Conservation (phyloP, 495 filamentous ascomycete species). For the Thozetella sp. region DNA sequence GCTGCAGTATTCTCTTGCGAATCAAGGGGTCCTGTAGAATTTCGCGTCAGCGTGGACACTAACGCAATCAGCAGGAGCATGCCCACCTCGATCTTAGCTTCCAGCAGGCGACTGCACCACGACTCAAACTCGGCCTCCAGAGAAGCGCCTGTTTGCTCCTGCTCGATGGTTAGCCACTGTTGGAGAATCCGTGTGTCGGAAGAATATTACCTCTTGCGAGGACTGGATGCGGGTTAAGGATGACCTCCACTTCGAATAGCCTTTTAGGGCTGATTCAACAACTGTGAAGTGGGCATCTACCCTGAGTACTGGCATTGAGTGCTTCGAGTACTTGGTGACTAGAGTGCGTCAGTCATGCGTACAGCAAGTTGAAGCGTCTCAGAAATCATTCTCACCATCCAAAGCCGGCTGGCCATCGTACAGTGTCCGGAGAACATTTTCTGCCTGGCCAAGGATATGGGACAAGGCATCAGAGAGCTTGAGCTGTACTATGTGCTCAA, state of each 20-base stretch:
- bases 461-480: conserved; percentile 82
- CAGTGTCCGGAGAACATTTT: conserved; percentile 70
- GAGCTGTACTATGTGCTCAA: conserved; percentile 80
- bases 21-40: conserved; percentile 75
- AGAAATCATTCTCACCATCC: conserved; percentile 50
- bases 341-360: conserved; percentile 26
- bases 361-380: background rate
- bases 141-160: conserved; percentile 61
- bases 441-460: conserved; percentile 79
- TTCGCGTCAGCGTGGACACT: background rate
- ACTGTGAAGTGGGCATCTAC: conserved; percentile 90
- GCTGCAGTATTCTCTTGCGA: conserved; percentile 78
- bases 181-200: background rate
- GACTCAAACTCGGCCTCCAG: conserved; percentile 72
- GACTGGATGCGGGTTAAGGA: conserved; percentile 48
- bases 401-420: conserved; percentile 74
- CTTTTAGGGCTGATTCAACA: conserved; percentile 88
- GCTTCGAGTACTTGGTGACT: conserved; percentile 80
- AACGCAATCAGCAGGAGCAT: too few species aligned
- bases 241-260: conserved; percentile 79
- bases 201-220: conserved; percentile 51
- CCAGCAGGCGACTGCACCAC: conserved; percentile 79
- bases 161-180: conserved; percentile 12
- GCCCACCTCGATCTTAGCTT: conserved; percentile 71
- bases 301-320: conserved; percentile 71